phyloP scores from a whole-genome alignment of 2,329 filamentous ascomycete species.

The Thielaviopsis ethacetica region DNA sequence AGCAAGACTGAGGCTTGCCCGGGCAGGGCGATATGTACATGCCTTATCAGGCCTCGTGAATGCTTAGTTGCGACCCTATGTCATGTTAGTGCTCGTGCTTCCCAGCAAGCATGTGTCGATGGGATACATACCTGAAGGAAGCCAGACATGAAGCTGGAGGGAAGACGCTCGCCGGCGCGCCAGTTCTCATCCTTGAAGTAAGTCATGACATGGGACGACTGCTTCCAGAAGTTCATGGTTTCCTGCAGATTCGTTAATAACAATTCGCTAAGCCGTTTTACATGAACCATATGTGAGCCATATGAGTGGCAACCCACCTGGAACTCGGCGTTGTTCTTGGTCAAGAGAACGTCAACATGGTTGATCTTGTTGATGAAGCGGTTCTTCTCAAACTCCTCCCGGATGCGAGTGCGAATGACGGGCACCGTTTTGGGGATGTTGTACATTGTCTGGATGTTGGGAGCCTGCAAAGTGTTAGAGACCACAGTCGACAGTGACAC shows the following conservation, averaged over 20 bases:
- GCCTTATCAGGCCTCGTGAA: neutral
- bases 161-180: constrained; percentile 61
- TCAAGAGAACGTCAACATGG: constrained; percentile 76
- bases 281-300: constrained; percentile 18
- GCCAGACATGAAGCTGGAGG: constrained; percentile 78
- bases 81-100: neutral
- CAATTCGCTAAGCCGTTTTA: too few relatives aligned
- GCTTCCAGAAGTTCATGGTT: constrained; percentile 99
- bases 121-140: constrained; percentile 71
- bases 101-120: neutral
- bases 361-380: constrained; percentile 80
- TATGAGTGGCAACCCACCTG: constrained; percentile 48
- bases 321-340: constrained; percentile 83
- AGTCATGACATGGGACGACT: constrained; percentile 85
- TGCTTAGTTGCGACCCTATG: constrained; percentile 38
- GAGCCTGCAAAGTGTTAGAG: constrained; percentile 43
- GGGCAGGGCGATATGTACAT: neutral
- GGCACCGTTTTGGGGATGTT: constrained; percentile 77
- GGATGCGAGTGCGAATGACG: constrained; percentile 76
- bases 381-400: constrained; percentile 93
- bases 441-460: constrained; percentile 97
- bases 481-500: neutral
- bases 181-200: constrained; percentile 81
- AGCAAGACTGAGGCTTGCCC: neutral
- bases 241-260: constrained; percentile 39